Percentiles rank a stretch among this genome's conserved stretches.
Conservation (phyloP, 257 asterid genomes). For the Coffea eugenioides region DNA sequence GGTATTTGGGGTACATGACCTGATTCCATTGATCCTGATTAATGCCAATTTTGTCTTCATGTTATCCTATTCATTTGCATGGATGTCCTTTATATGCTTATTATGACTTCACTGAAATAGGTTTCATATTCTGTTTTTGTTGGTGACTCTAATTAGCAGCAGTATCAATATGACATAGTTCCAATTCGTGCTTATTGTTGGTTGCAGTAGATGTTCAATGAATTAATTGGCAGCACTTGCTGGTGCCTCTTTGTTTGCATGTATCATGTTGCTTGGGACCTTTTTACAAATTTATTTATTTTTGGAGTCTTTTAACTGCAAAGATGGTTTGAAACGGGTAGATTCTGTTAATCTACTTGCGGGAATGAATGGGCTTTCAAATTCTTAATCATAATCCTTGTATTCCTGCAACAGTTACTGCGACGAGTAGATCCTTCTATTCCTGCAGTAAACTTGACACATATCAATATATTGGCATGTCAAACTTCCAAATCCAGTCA, state of each 20-base stretch:
- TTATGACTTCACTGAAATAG: background rate
- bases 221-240: background rate
- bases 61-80: background rate
- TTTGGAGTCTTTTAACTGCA: background rate
- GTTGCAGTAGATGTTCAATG: background rate
- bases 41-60: background rate
- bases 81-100: background rate
- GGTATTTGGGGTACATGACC: slow-evolving; percentile 98
- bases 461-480: background rate
- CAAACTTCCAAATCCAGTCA: background rate
- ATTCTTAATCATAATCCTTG: no score
- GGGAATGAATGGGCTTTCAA: background rate
- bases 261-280: background rate
- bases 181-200: background rate
- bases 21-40: slow-evolving; percentile 62
- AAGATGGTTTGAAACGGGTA: background rate
- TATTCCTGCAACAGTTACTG: background rate
- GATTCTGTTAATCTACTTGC: background rate
- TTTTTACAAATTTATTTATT: no score
- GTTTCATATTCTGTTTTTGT: background rate
- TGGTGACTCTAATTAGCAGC: background rate
- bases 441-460: background rate
- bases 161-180: background rate
- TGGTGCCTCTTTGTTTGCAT: background rate
- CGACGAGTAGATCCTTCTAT: background rate